A percentile compares a stretch with the other conserved stretches of the same genome.
Conservation (phyloP, 257 asterid species). For the Echites panduratus region DNA sequence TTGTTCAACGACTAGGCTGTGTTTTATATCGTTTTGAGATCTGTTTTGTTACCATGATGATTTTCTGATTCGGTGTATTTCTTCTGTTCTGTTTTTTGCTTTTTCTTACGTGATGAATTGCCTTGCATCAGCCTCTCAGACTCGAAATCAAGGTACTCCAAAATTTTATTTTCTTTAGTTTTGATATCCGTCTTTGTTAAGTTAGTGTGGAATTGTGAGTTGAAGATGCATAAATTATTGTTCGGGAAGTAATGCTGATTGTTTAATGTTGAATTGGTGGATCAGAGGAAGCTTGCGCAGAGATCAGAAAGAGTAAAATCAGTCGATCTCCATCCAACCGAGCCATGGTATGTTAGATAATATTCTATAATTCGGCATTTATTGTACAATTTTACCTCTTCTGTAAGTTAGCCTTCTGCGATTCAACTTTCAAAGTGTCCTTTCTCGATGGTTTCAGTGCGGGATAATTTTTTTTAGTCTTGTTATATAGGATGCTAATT, state of each 20-base stretch:
- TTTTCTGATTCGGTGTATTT: constrained; percentile 8
- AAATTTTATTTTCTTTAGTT: not conserved
- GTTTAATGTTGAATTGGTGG: constrained; percentile 17
- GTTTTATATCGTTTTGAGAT: constrained; percentile 20
- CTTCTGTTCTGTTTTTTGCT: not conserved
- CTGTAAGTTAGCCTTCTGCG: too few relatives aligned
- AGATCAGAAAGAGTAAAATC: constrained; percentile 48
- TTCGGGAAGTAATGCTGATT: constrained; percentile 7
- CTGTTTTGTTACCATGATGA: constrained; percentile 22
- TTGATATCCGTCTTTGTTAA: not conserved
- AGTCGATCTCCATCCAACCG: constrained; percentile 44
- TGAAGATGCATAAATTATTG: not conserved
- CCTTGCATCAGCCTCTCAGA: constrained; percentile 38
- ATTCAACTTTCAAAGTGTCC: not conserved
- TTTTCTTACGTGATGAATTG: constrained; percentile 9
- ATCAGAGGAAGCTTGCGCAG: constrained; percentile 50
- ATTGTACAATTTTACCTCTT: too few relatives aligned
- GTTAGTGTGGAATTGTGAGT: not conserved
- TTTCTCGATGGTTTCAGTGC: not conserved
- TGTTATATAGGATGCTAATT: not conserved
- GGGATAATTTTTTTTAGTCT: not conserved
- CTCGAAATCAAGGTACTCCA: constrained; percentile 42
- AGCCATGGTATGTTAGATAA: constrained; percentile 34
- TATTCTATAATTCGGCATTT: not conserved
- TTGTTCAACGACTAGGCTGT: not conserved